Percentiles rank a stretch among this genome's conserved stretches.
Evolutionary conservation across 1,139 yeast genomes (phyloP).

Genomic region (Yamadazyma diospyri): DNA sequence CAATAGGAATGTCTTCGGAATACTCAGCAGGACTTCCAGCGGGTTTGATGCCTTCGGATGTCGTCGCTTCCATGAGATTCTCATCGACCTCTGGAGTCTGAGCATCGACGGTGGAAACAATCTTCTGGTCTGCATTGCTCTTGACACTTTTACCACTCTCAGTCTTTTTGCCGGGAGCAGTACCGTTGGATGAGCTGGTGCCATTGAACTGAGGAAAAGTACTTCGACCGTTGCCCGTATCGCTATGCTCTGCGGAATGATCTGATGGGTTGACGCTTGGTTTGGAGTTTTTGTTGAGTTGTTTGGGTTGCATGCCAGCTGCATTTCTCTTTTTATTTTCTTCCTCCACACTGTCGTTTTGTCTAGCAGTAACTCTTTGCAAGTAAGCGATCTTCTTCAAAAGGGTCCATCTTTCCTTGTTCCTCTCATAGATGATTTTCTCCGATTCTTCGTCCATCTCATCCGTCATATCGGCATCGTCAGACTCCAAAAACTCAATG

Average conservation of each 20-base stretch:
- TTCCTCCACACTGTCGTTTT: constrained; percentile 28
- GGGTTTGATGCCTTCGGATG: constrained; percentile 5
- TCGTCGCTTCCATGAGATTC: not conserved
- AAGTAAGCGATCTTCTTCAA: constrained; percentile 66
- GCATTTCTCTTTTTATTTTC: constrained; percentile 31
- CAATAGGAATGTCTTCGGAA: constrained; percentile 41
- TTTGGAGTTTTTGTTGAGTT: not conserved
- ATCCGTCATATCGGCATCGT: constrained; percentile 33
- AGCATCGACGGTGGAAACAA: constrained; percentile 9
- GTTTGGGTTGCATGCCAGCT: constrained; percentile 29
- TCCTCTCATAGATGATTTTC: constrained; percentile 38
- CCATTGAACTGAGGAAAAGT: not conserved
- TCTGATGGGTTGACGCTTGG: constrained; percentile 1
- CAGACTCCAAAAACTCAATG: constrained; percentile 49
- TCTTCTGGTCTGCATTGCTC: constrained; percentile 7
- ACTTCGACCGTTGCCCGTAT: not conserved
- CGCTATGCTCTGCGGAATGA: not conserved
- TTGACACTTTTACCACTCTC: not conserved
- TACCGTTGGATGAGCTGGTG: not conserved
- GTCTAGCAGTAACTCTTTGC: constrained; percentile 55
- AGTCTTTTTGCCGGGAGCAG: not conserved
- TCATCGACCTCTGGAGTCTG: constrained; percentile 7
- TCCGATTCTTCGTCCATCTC: constrained; percentile 43
- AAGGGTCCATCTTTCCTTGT: constrained; percentile 63
- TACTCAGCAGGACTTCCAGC: constrained; percentile 10